These are phyloP conservation scores for Suillus placidus DNA, from an alignment of 768 basidiomycete species.

Conservation along the genomic window DNA sequence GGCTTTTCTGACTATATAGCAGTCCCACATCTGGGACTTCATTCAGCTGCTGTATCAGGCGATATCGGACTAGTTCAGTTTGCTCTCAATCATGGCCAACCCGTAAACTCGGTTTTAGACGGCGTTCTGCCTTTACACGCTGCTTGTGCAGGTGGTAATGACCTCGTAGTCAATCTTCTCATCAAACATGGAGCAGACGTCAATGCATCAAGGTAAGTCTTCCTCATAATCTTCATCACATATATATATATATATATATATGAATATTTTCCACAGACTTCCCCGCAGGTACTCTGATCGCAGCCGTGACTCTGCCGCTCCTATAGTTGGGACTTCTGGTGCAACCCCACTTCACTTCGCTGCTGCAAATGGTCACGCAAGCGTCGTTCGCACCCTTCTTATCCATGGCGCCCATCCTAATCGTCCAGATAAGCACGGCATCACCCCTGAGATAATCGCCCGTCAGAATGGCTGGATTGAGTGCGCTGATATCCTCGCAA, in stretches of 20 bases:
- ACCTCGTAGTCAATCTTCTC: constrained; percentile 82
- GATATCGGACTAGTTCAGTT: constrained; percentile 93
- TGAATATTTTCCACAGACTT: constrained; percentile 45
- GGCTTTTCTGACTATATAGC: background rate
- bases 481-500: constrained; percentile 71
- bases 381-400: constrained; percentile 78
- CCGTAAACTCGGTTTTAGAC: constrained; percentile 93
- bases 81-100: constrained; percentile 92
- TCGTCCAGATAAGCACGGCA: constrained; percentile 87
- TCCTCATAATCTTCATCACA: constrained; percentile 1
- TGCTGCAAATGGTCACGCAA: constrained; percentile 88
- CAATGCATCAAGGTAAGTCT: constrained; percentile 82
- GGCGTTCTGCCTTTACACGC: constrained; percentile 97
- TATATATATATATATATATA: too few species aligned
- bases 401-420: constrained; percentile 82
- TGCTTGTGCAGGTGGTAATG: constrained; percentile 89
- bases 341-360: constrained; percentile 97
- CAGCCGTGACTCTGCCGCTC: constrained; percentile 63
- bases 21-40: constrained; percentile 80
- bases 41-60: constrained; percentile 78
- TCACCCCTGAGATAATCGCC: constrained; percentile 85
- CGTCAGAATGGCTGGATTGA: constrained; percentile 78
- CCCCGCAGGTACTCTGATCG: constrained; percentile 76
- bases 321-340: constrained; percentile 82
- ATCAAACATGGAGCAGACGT: constrained; percentile 98